A percentile compares a stretch with the other conserved stretches of the same genome.
Conservation (phyloP, 495 filamentous ascomycete genomes). For the Margaritispora aquatica region DNA sequence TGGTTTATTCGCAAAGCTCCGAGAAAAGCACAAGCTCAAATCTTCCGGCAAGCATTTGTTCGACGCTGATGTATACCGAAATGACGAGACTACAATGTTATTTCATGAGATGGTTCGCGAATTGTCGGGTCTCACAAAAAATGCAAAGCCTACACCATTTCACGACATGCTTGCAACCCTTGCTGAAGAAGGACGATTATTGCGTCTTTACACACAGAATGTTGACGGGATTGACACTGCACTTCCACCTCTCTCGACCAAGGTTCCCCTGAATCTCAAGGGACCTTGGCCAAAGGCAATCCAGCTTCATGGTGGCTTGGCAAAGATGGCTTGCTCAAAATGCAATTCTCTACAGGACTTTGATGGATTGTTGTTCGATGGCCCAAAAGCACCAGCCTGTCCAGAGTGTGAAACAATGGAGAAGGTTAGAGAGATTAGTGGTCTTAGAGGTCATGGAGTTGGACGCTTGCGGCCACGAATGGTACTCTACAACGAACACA, state of each 20-base stretch:
- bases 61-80: constrained; percentile 93
- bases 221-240: constrained; percentile 91
- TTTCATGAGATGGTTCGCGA: constrained; percentile 96
- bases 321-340: constrained; percentile 94
- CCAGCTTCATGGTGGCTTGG: constrained; percentile 89
- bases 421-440: constrained; percentile 66
- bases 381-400: constrained; percentile 80
- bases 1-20: constrained; percentile 79
- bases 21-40: constrained; percentile 82
- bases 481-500: constrained; percentile 95
- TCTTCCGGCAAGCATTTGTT: constrained; percentile 93
- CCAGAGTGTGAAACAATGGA: constrained; percentile 69
- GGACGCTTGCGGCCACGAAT: constrained; percentile 87
- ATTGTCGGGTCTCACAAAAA: constrained; percentile 66
- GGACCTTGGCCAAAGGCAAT: constrained; percentile 90
- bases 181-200: constrained; percentile 80
- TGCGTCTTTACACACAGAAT: constrained; percentile 92
- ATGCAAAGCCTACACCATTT: constrained; percentile 79
- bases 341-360: constrained; percentile 70
- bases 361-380: constrained; percentile 71
- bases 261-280: constrained; percentile 57
- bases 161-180: constrained; percentile 90
- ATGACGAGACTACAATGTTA: constrained; percentile 74
- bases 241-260: constrained; percentile 71
- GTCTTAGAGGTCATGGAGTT: constrained; percentile 90